Evolutionary conservation across 192 early-diverging fungal genomes (phyloP).

Genomic region (Irineochytrium annulatum): DNA sequence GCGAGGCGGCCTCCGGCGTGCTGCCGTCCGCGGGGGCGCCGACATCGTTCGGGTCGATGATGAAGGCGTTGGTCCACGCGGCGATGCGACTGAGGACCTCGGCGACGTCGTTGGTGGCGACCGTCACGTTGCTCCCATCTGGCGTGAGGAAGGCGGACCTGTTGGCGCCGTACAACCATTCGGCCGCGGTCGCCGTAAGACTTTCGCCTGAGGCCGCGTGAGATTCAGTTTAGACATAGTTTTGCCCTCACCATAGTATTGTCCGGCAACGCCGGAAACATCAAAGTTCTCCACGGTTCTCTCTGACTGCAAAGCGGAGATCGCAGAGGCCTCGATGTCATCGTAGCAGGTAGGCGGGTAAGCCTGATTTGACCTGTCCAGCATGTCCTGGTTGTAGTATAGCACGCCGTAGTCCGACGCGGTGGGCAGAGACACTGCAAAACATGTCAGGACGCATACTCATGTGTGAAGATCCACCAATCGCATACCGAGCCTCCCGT

Average conservation of each 20-base stretch:
- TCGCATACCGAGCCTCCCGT: constrained; percentile 29
- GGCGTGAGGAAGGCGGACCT: constrained; percentile 10
- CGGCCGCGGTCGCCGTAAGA: constrained; percentile 20
- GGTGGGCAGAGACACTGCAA: constrained; percentile 31
- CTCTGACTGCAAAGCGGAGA: constrained; percentile 13
- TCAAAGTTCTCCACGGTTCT: constrained; percentile 24
- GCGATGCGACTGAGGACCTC: constrained; percentile 20
- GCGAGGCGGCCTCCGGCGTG: constrained; percentile 5
- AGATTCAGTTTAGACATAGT: neutral
- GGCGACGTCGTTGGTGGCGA: constrained; percentile 30
- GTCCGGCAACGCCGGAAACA: constrained; percentile 26
- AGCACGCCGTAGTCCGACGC: constrained; percentile 35
- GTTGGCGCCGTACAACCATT: constrained; percentile 27
- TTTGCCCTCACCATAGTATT: constrained; percentile 22
- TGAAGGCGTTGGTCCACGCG: constrained; percentile 22
- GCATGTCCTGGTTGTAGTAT: constrained; percentile 35
- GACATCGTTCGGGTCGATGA: constrained; percentile 31
- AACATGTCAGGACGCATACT: neutral
- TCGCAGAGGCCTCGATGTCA: constrained; percentile 32
- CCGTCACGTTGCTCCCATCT: constrained; percentile 13
- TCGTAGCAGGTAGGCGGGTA: constrained; percentile 26
- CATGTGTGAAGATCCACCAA: neutral
- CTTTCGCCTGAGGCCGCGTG: constrained; percentile 20
- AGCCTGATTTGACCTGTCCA: constrained; percentile 11
- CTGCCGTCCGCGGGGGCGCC: neutral